phyloP scores from a whole-genome alignment of 352 stramenopile genomes.

The Aphanomyces stellatus region DNA sequence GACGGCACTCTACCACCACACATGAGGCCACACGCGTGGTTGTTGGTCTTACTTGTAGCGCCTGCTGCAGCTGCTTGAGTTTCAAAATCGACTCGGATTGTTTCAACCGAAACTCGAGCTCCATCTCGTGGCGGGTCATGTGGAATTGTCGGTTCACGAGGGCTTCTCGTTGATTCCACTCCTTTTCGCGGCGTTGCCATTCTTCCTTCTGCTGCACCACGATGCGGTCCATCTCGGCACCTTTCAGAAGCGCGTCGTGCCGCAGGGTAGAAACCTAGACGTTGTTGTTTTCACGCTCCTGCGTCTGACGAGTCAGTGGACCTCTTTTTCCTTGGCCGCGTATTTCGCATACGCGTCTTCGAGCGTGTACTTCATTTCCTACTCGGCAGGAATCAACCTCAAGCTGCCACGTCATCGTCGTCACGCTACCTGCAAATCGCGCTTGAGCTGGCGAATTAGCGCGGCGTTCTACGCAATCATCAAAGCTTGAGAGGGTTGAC shows the following conservation, averaged over 20 bases:
- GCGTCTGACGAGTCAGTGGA: no score
- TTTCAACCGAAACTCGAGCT: constrained; percentile 16
- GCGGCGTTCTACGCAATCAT: not conserved
- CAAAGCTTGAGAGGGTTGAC: not conserved
- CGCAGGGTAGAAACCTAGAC: not conserved
- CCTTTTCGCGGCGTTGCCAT: constrained; percentile 4
- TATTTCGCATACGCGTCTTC: constrained; percentile 18
- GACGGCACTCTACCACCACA: not conserved
- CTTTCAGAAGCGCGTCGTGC: not conserved
- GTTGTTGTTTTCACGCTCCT: not conserved
- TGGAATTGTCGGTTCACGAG: constrained; percentile 6
- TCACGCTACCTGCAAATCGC: not conserved
- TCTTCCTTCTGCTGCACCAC: constrained; percentile 9
- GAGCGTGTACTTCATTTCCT: constrained; percentile 5
- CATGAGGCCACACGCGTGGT: not conserved
- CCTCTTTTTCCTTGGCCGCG: constrained; percentile 15
- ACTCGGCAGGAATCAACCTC: not conserved
- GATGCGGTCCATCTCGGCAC: not conserved
- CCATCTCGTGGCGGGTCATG: constrained; percentile 17
- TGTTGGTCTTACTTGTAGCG: not conserved
- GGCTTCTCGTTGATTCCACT: constrained; percentile 4
- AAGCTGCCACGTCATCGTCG: not conserved
- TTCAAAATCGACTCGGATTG: constrained; percentile 17
- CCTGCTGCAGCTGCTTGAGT: constrained; percentile 12
- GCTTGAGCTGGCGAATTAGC: not conserved